Evolutionary conservation across 2,329 filamentous ascomycete species (phyloP).

Genomic region (Juglanconis sp.): DNA sequence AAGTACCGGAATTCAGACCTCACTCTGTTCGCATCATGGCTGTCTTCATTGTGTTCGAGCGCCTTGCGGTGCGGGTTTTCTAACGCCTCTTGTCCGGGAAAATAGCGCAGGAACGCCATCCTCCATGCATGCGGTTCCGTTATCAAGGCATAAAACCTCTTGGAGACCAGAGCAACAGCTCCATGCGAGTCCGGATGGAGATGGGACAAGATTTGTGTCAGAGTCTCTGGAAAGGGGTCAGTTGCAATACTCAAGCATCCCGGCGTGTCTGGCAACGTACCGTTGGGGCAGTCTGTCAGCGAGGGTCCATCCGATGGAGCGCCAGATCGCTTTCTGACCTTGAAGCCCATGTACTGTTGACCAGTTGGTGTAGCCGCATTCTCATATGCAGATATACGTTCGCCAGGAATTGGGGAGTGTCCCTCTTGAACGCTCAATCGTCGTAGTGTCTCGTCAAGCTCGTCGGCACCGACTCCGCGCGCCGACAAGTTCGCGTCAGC

Average conservation of each 20-base stretch:
- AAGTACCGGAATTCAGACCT: conserved; percentile 76
- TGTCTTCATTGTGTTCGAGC: conserved; percentile 37
- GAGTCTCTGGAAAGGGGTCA: conserved; percentile 63
- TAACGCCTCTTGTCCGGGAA: conserved; percentile 69
- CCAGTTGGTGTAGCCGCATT: conserved; percentile 51
- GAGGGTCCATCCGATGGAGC: conserved; percentile 37
- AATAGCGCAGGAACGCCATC: conserved; percentile 86
- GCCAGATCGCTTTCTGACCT: conserved; percentile 48
- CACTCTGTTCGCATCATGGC: conserved; percentile 51
- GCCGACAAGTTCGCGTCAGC: conserved; percentile 26
- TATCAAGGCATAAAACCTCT: conserved; percentile 79
- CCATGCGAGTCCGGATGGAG: conserved; percentile 81
- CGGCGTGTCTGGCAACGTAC: conserved; percentile 44
- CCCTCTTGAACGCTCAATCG: conserved; percentile 45
- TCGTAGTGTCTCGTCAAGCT: conserved; percentile 49
- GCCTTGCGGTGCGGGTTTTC: conserved; percentile 30
- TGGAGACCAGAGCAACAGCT: conserved; percentile 80
- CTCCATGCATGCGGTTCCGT: conserved; percentile 93
- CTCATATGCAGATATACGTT: conserved; percentile 60
- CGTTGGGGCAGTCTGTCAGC: conserved; percentile 71
- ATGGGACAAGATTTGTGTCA: conserved; percentile 89
- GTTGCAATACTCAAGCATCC: conserved; percentile 5
- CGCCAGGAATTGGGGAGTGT: conserved; percentile 37
- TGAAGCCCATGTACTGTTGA: conserved; percentile 51
- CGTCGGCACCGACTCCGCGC: conserved; percentile 36